Conservation (phyloP, 371 early-diverging fungal species). For the Lichtheimia corymbifera region DNA sequence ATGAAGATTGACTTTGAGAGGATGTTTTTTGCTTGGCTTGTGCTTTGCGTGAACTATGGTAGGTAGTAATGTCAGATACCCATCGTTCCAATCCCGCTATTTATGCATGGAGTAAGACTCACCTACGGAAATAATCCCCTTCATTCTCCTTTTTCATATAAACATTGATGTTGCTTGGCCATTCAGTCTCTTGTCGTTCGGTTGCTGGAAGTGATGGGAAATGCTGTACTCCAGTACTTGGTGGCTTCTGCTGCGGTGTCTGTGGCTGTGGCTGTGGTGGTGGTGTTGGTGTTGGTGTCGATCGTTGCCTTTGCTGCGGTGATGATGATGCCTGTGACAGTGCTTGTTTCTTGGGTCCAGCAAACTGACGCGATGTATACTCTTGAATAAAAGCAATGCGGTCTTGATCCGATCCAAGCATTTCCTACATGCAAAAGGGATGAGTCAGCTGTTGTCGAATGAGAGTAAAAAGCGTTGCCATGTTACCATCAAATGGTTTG, state of each 20-base stretch:
- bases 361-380: constrained; percentile 35
- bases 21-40: neutral
- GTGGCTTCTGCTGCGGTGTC: constrained; percentile 1
- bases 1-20: neutral
- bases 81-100: no score
- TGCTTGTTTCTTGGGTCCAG: constrained; percentile 4
- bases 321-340: neutral
- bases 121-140: constrained; percentile 50
- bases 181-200: constrained; percentile 23
- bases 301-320: constrained; percentile 6
- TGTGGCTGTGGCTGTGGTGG: neutral
- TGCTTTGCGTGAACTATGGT: neutral
- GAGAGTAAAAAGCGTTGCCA: neutral
- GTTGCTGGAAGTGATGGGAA: constrained; percentile 33
- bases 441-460: neutral
- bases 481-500: constrained; percentile 40
- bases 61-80: no score
- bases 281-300: constrained; percentile 2
- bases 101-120: constrained; percentile 1
- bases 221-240: neutral
- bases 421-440: constrained; percentile 20
- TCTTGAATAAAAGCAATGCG: constrained; percentile 35
- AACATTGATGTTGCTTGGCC: constrained; percentile 47
- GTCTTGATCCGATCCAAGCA: constrained; percentile 36
- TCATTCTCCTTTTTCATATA: constrained; percentile 50